Evolutionary conservation across 352 stramenopile species (phyloP), one percentile per base, ranked within the genome.

Genomic region (Globisporangium radiosum): DNA sequence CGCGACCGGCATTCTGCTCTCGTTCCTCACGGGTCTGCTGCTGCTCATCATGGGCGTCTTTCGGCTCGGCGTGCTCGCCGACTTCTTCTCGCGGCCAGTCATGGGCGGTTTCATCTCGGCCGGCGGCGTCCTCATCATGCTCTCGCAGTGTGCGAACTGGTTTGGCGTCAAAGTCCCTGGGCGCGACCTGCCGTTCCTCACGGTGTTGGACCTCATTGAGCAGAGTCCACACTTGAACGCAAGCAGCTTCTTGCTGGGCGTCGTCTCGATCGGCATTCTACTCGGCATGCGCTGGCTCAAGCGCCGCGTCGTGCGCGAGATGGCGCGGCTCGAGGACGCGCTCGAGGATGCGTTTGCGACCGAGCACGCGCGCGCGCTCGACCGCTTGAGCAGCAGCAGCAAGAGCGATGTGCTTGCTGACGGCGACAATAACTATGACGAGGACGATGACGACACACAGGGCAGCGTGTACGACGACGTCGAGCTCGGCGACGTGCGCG

Each of bases 21-120:
- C 74, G 59, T 93, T 97, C 60, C 64, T 95, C 44, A 76, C 77
- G 39, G 88, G 88, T 2, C 25, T 88, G 33, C 71, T 89, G 59
- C 74, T 95, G 51, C 66, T 96, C 25, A 52, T 76, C 19, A 87
- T 96, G 74, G 83, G 89, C 57, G 42, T 96, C n/a, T 76, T 93
- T 19, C 72, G 73, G 2, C 75, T 95, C 39, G 85, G 88, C 19
- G 84, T 95, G 54, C 68, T 98, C 44, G 87, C 85, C 33, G 86
- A 90, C 45, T 96, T 97, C 61, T 83, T 97, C 60, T 92, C 82
- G 7, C 76, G 94, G 44, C 86, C 91, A 7, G 89, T 97, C 56
- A 84, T 97, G 65, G 89, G 83, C 14, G 90, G 90, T 48, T 98
- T 98, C 66, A 94, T 94, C 47, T 92, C 82, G 15, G 90, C 75